Conservation (phyloP, 2,329 filamentous ascomycete genomes). For the Byssochlamys sp. region DNA sequence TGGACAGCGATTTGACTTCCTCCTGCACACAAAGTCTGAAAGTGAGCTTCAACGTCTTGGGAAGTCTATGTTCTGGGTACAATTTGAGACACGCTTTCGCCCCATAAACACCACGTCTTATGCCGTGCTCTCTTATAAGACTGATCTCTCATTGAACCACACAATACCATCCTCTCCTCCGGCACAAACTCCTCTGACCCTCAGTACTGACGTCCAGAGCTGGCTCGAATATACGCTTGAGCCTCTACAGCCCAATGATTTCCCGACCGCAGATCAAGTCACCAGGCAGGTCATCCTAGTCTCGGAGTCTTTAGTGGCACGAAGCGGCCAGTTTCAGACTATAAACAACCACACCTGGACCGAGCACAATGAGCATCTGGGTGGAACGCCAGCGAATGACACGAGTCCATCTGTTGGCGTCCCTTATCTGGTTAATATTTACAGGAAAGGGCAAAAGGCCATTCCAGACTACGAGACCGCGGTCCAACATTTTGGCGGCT, state of each 20-base stretch:
- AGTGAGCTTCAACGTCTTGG: constrained; percentile 15
- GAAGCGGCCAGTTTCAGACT: constrained; percentile 11
- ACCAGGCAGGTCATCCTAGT: constrained; percentile 1
- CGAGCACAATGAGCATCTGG: constrained; percentile 21
- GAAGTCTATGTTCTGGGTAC: constrained; percentile 43
- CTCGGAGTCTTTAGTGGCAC: neutral
- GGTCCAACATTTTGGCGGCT: constrained; percentile 28
- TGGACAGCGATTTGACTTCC: constrained; percentile 53
- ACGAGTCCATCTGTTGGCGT: constrained; percentile 16
- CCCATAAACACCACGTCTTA: constrained; percentile 17
- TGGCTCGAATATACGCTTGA: constrained; percentile 3
- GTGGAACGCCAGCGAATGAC: constrained; percentile 39
- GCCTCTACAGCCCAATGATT: neutral
- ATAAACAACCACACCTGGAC: constrained; percentile 33
- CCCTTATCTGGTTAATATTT: constrained; percentile 41
- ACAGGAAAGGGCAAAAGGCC: constrained; percentile 27
- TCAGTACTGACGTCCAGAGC: constrained; percentile 6
- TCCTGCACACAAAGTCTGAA: constrained; percentile 44
- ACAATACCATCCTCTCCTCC: neutral
- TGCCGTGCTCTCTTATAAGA: constrained; percentile 16
- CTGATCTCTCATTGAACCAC: constrained; percentile 1
- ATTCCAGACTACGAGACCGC: constrained; percentile 35
- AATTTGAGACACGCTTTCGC: constrained; percentile 17
- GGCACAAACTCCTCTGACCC: constrained; percentile 11
- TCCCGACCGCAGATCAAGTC: constrained; percentile 28